phyloP scores from a whole-genome alignment of 2,329 filamentous ascomycete genomes.

The Rutstroemia sp. region DNA sequence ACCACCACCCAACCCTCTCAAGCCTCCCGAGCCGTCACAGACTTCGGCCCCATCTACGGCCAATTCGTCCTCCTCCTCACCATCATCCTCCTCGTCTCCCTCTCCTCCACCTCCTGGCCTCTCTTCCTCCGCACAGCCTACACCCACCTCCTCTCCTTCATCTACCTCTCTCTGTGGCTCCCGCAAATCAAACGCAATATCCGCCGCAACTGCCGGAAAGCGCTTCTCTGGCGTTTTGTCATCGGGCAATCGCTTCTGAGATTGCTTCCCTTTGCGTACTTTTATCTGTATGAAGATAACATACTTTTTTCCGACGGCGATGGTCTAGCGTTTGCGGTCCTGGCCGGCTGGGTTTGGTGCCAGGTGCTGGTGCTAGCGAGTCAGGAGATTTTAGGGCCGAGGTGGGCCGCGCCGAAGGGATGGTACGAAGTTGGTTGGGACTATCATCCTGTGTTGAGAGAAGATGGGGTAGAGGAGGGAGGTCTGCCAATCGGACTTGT shows the following conservation, averaged over 20 bases:
- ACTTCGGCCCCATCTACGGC: conserved; percentile 50
- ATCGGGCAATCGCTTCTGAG: conserved; percentile 74
- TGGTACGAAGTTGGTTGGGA: conserved; percentile 78
- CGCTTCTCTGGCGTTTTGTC: conserved; percentile 87
- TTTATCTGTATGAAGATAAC: conserved; percentile 72
- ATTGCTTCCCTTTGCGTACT: conserved; percentile 75
- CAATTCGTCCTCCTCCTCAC: conserved; percentile 50
- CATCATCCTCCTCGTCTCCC: conserved; percentile 48
- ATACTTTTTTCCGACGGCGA: conserved; percentile 72
- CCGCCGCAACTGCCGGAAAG: conserved; percentile 83
- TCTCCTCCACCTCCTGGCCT: conserved; percentile 56
- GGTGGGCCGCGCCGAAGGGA: conserved; percentile 71
- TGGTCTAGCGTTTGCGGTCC: conserved; percentile 51
- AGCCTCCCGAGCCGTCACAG: conserved; percentile 17
- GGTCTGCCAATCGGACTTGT: conserved; percentile 72
- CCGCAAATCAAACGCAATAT: conserved; percentile 90
- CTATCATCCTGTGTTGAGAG: conserved; percentile 83
- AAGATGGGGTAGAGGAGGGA: conserved; percentile 73
- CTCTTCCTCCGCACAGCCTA: conserved; percentile 46
- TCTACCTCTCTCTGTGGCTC: conserved; percentile 84
- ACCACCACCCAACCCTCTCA: conserved; percentile 18
- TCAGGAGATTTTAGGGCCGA: conserved; percentile 79
- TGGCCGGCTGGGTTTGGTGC: conserved; percentile 77
- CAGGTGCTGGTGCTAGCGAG: conserved; percentile 72
- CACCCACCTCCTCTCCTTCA: conserved; percentile 56